These are phyloP conservation scores for Neofusicoccum parvum DNA, from an alignment of 2,329 filamentous ascomycete species.

Conservation along the genomic window DNA sequence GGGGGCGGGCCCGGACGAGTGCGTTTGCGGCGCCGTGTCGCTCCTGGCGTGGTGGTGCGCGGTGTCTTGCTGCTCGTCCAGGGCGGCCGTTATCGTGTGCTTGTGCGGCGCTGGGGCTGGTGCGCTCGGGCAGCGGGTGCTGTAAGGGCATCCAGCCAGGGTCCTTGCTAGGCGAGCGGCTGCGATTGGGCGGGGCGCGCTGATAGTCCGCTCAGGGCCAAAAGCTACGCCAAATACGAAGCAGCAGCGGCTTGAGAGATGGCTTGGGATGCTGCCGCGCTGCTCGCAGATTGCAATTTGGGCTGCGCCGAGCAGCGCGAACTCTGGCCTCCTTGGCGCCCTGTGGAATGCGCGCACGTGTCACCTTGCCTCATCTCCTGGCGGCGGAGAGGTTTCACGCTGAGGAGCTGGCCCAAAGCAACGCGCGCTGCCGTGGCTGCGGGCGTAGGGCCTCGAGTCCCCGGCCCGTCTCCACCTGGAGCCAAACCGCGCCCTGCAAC, in stretches of 20 bases:
- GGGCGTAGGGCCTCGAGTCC: neutral
- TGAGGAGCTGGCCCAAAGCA: constrained; percentile 14
- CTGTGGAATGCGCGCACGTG: constrained; percentile 18
- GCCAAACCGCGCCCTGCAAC: too few relatives aligned
- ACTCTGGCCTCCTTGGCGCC: constrained; percentile 18
- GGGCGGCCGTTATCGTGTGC: constrained; percentile 20
- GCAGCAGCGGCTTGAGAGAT: neutral
- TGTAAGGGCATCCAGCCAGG: constrained; percentile 16
- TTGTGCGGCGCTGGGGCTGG: neutral
- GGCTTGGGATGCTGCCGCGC: neutral
- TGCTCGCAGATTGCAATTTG: constrained; percentile 20
- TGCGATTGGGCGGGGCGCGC: constrained; percentile 14
- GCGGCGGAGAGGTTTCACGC: constrained; percentile 19
- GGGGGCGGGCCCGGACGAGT: constrained; percentile 9
- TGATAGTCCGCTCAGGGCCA: constrained; percentile 9
- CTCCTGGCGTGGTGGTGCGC: constrained; percentile 20
- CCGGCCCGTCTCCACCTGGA: constrained; percentile 14
- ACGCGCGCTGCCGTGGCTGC: constrained; percentile 4
- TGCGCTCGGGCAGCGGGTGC: constrained; percentile 1
- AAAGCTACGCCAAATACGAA: constrained; percentile 16
- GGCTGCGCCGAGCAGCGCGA: constrained; percentile 1
- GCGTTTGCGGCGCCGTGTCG: constrained; percentile 14
- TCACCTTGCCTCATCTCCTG: constrained; percentile 18
- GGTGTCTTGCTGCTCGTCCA: constrained; percentile 11
- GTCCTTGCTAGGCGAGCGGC: constrained; percentile 13